These are phyloP conservation scores for Pseudocercospora cruenta DNA, from an alignment of 2,329 filamentous ascomycete species.

Conservation along the genomic window DNA sequence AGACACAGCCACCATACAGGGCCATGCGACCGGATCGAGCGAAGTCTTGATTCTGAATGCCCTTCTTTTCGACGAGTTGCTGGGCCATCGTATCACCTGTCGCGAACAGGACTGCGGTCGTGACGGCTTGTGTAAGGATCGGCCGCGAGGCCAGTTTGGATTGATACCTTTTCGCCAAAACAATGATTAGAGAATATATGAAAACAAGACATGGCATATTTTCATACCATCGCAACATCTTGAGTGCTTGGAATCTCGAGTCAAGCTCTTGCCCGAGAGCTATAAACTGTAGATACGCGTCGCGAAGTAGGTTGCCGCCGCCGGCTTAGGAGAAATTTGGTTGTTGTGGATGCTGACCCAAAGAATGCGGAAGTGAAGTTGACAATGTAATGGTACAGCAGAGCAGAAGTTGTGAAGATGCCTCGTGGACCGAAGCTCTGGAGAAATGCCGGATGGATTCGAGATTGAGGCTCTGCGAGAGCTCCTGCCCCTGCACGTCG, in stretches of 20 bases:
- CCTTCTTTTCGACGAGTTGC: slow-evolving; percentile 83
- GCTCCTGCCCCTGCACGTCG: not conserved
- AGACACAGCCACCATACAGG: slow-evolving; percentile 76
- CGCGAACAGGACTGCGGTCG: slow-evolving; percentile 88
- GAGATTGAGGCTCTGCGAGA: slow-evolving; percentile 5
- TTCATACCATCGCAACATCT: slow-evolving; percentile 49
- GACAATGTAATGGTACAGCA: not conserved
- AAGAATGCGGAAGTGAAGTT: not conserved
- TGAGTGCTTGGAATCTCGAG: slow-evolving; percentile 21
- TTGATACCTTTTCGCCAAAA: slow-evolving; percentile 71
- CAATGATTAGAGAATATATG: not conserved
- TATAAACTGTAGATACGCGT: not conserved
- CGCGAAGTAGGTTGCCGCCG: slow-evolving; percentile 1
- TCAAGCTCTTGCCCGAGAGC: not conserved
- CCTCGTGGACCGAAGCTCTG: not conserved
- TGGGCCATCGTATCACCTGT: slow-evolving; percentile 90
- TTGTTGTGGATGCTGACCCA: not conserved
- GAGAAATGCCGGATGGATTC: not conserved
- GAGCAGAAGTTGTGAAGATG: not conserved
- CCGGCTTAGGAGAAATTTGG: slow-evolving; percentile 1
- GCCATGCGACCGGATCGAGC: slow-evolving; percentile 77
- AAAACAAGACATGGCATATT: not conserved
- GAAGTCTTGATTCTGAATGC: slow-evolving; percentile 72
- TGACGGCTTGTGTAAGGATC: slow-evolving; percentile 86
- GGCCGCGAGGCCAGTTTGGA: slow-evolving; percentile 77